A percentile compares a stretch with the other conserved stretches of the same genome.
Evolutionary conservation across 441 rosid genomes (phyloP).

Genomic region (Macaranga tanarius): DNA sequence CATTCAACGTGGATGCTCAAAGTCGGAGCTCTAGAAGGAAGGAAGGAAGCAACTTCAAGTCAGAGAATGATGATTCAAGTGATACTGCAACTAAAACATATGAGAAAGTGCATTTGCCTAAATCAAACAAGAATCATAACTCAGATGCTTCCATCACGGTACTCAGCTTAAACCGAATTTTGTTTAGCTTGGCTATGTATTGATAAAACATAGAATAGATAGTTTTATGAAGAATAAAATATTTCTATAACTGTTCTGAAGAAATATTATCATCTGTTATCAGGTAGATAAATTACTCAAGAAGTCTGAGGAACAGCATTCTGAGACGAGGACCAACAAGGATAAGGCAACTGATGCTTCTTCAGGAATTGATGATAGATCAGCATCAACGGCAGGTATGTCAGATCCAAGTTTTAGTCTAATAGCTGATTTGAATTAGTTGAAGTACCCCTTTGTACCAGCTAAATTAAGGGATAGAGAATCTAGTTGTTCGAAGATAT

Average conservation of each 20-base stretch:
- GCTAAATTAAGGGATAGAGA: neutral
- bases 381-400: conserved; percentile 45
- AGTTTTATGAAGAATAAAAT: conserved; percentile 11
- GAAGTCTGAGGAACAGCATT: conserved; percentile 23
- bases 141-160: conserved; percentile 34
- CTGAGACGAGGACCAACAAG: conserved; percentile 23
- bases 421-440: neutral
- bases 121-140: conserved; percentile 27
- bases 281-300: conserved; percentile 35
- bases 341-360: conserved; percentile 25
- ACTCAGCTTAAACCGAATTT: conserved; percentile 2
- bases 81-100: conserved; percentile 24
- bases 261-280: conserved; percentile 7
- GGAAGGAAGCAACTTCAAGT: conserved; percentile 30
- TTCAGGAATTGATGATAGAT: conserved; percentile 31
- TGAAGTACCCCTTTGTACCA: neutral
- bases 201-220: neutral
- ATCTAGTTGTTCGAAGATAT: conserved; percentile 6
- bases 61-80: conserved; percentile 33
- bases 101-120: conserved; percentile 27
- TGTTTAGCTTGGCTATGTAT: conserved; percentile 7
- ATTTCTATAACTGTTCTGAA: neutral
- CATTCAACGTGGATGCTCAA: conserved; percentile 26
- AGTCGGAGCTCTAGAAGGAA: conserved; percentile 44
- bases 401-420: conserved; percentile 19